phyloP scores from a whole-genome alignment of 345 rosid genomes.

The Acer negundo region DNA sequence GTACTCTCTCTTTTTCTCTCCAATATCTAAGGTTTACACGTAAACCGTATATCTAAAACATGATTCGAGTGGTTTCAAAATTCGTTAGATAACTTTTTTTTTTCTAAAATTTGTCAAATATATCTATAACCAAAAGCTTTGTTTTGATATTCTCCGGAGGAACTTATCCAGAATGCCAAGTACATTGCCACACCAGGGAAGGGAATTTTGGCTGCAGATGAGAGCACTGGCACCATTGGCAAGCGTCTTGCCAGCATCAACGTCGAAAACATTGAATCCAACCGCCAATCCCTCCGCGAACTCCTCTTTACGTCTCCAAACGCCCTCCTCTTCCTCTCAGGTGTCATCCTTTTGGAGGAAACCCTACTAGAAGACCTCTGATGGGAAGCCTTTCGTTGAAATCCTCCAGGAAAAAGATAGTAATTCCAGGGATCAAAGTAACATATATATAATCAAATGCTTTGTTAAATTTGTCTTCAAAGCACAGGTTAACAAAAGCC shows the following conservation, averaged over 20 bases:
- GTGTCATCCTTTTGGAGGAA: conserved; percentile 94
- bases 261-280: conserved; percentile 88
- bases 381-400: conserved; percentile 56
- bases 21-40: background rate
- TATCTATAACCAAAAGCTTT: background rate
- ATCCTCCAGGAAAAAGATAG: conserved; percentile 77
- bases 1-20: conserved; percentile 31
- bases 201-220: conserved; percentile 94
- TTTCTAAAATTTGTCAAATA: too few relatives aligned
- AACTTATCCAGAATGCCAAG: conserved; percentile 88
- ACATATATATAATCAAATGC: background rate
- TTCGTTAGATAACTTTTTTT: too few relatives aligned
- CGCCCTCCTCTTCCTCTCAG: conserved; percentile 76
- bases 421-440: conserved; percentile 47
- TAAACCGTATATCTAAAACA: background rate
- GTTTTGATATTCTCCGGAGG: conserved; percentile 49
- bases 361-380: conserved; percentile 82
- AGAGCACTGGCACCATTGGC: conserved; percentile 97
- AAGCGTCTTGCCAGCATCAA: conserved; percentile 88
- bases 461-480: background rate
- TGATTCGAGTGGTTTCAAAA: conserved; percentile 22
- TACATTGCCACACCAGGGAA: conserved; percentile 92
- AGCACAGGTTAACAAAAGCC: too few relatives aligned
- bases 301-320: conserved; percentile 83
- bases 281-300: conserved; percentile 88